Evolutionary conservation across 2,329 filamentous ascomycete species (phyloP), one percentile per base, ranked within the genome.

Genomic region (Monilinia fructigena): DNA sequence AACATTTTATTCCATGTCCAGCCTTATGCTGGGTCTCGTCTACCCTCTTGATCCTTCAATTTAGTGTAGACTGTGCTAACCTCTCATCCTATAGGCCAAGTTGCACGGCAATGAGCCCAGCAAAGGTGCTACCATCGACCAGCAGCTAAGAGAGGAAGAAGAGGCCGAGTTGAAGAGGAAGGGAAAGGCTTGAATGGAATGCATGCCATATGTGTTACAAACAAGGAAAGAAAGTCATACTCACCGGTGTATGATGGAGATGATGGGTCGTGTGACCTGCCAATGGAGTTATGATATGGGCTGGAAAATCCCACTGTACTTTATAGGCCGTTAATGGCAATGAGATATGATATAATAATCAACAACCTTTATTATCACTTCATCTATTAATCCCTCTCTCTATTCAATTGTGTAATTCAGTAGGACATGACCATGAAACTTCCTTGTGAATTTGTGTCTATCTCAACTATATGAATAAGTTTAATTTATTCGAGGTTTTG

Each of bases 61-160:
- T 5, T 52, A 7, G n/a, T 14, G 2, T 11, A 56, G 10, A 20
- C 20, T 38, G 16, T 50, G 23, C 62, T 63, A n/a, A 63, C 20
- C 10, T 23, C 11, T 26, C 3, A 10, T n/a, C 23, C 35, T 63
- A 12, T 26, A 78, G 85, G 89, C 89, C 65, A 84, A 79, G 71
- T 75, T 82, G 70, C 89, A 93, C 75, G 89, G 89, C 68, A 92
- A 92, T 75, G 83, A 92, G 79, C 90, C 89, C 2, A 89, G 86
- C 26, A 85, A 81, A 74, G 89, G 90, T 23, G 90, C 89, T 31
- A 85, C 89, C 81, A 83, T 92, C 66, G 90, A 93, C 76, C 85
- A 89, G 67, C 76, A 90, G 77, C 71, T 93, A 56, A 80, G 84
- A 74, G 84, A 85, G 5, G 89, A 92, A 73, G 90, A 93, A 67